phyloP scores from a whole-genome alignment of 23 red algal genomes.

The Gracilaria gracilis region DNA sequence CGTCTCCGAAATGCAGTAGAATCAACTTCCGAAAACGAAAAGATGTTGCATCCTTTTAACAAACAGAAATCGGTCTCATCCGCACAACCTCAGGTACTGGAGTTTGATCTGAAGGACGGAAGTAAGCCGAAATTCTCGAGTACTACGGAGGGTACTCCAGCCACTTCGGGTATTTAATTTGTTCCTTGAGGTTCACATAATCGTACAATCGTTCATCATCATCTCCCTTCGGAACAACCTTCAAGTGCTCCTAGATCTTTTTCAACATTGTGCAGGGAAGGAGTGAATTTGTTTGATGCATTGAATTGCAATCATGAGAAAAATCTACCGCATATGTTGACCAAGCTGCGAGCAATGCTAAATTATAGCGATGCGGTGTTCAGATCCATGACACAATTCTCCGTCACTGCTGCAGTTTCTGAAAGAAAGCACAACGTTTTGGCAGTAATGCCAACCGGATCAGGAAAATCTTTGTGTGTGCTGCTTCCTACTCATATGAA shows the following conservation, averaged over 20 bases:
- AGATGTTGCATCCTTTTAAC: neutral
- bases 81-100: no score
- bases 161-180: no score
- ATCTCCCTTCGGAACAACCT: neutral
- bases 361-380: neutral
- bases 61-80: no score
- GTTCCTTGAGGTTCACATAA: no score
- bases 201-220: no score
- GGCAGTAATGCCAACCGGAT: conserved; percentile 20
- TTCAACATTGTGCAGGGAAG: neutral
- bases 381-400: neutral
- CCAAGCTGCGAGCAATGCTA: neutral
- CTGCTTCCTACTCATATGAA: conserved; percentile 14
- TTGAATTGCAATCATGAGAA: neutral
- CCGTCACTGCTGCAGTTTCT: neutral
- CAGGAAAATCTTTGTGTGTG: neutral
- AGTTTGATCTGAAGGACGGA: no score
- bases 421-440: neutral
- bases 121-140: no score
- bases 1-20: neutral
- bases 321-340: neutral
- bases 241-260: neutral
- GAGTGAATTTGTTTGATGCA: no score
- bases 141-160: no score
- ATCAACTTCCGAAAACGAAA: neutral